Evolutionary conservation across 2,329 filamentous ascomycete genomes (phyloP), one percentile per base, ranked within the genome.

Genomic region (Macroventuria anomochaeta): DNA sequence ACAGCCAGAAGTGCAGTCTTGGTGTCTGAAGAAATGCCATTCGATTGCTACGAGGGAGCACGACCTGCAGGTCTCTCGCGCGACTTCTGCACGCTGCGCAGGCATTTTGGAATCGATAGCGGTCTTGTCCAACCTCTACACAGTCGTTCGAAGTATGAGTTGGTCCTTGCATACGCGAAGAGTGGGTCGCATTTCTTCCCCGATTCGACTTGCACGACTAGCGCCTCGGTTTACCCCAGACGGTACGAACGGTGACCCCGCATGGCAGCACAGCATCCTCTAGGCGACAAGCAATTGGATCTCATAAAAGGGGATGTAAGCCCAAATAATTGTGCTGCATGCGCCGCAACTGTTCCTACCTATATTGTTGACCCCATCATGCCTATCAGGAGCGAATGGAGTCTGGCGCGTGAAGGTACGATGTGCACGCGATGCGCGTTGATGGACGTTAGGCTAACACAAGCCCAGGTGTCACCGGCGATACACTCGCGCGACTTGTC

Each of bases 401-500:
- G 56, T 41, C 70, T 76, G 40, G 65, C 67, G 42, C 74, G 75
- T 46, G 75, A 76, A 69, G 74, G 74, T 75, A 62, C 21, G 5
- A 39, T 23, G 31, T 33, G 38, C 23, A 23, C 39, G 31, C 46
- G 11, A 56, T 42, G n/a, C 11, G 15, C 18, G 11, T 7, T 7
- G 20, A 17, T 36, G 25, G 21, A 21, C n/a, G 18, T 18, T 44
- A 21, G n/a, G 32, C 32, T 50, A 31, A 44, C 10, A 38, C 1
- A 31, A n/a, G n/a, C 10, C 12, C 48, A 75, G 72, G 72, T 50
- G 52, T 67, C 23, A 74, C 69, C 75, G 77, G 79, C 54, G 88
- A 90, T 66, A 83, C 86, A 11, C 59, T 89, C 54, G 74, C 81
- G 29, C 79, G 79, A 32, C 66, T 88, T 33, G 68, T 91, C 60